Percentiles rank a stretch among this genome's conserved stretches.
phyloP scores from a whole-genome alignment of 306 rosid genomes.

The Castanopsis chinensis region DNA sequence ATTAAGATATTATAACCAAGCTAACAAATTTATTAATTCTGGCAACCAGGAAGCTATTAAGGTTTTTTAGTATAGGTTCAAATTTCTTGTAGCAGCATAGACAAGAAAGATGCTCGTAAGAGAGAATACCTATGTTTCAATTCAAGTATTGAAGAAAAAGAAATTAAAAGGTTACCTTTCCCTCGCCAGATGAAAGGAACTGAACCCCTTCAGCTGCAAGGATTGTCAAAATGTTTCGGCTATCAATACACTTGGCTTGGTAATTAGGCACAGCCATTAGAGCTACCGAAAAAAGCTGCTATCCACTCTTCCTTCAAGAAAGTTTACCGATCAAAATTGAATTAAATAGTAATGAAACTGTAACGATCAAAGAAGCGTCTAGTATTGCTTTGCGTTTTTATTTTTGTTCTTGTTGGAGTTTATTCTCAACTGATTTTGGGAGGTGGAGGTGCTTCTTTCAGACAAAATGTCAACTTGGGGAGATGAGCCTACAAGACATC shows the following conservation, averaged over 20 bases:
- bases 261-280: conserved; percentile 53
- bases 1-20: background rate
- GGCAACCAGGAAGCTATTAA: too few species aligned
- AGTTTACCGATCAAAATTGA: conserved; percentile 1
- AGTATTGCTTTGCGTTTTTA: background rate
- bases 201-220: conserved; percentile 72
- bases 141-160: background rate
- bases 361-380: background rate
- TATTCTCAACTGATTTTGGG: background rate
- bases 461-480: background rate
- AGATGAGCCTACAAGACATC: too few species aligned
- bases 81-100: background rate
- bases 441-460: background rate
- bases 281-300: conserved; percentile 26
- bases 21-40: too few species aligned
- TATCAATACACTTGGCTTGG: conserved; percentile 34
- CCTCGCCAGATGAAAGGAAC: conserved; percentile 66
- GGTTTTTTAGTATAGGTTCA: too few species aligned
- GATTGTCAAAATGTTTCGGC: conserved; percentile 40
- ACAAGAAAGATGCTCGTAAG: background rate
- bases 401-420: background rate
- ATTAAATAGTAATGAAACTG: background rate
- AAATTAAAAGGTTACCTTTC: conserved; percentile 46
- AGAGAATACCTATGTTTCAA: background rate
- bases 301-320: conserved; percentile 19